Base-by-base conservation (phyloP, 2,329 filamentous ascomycete genomes). In the Calycina marina region DNA sequence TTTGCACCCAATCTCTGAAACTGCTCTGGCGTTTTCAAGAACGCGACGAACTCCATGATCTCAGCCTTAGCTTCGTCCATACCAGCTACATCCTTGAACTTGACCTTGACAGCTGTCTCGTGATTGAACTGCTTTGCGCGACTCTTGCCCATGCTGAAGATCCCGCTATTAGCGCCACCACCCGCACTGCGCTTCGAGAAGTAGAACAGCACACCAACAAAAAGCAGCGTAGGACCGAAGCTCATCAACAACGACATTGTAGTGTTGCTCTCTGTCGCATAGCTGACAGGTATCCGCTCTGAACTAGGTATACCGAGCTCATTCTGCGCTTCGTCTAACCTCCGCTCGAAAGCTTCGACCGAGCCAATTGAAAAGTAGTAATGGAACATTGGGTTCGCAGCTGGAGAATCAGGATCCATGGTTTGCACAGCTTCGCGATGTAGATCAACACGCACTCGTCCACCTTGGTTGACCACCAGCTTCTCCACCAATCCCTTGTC, bases 1-100 rank as follows among this genome's bases (percentile, higher is more conserved):
- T 98, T 98, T 40, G 90, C 90, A 48, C 90, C 90, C 12, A 98
- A 72, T 56, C 81, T 82, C 60, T 93, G 77, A 60, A 93, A 98
- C 43, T 81, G 77, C 48, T 84, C 81, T 1, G 90, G 90, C 49
- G 90, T 80, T 63, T 94, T 88, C 41, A 98, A 61, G 65, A 98
- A 98, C 54, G 80, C 86, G 45, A 98, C 90, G 49, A 98, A 98
- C 58, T 98, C 90, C 85, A 96, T 94, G 46, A 98, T 98, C 59
- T 98, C 90, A 35, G 76, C 66, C 67, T 98, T 98, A 36, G 90
- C 90, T 60, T 98, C 90, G 54, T 98, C 90, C 76, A 96, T 88
- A 45, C 90, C 90, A 25, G 90, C 90, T 26, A 98, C 90, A 54
- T 98, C 90, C 28, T 82, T 66, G 55, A 98, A 98, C 58, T 94